phyloP scores from a whole-genome alignment of 2,329 filamentous ascomycete genomes.

The Penicillium decumbens region DNA sequence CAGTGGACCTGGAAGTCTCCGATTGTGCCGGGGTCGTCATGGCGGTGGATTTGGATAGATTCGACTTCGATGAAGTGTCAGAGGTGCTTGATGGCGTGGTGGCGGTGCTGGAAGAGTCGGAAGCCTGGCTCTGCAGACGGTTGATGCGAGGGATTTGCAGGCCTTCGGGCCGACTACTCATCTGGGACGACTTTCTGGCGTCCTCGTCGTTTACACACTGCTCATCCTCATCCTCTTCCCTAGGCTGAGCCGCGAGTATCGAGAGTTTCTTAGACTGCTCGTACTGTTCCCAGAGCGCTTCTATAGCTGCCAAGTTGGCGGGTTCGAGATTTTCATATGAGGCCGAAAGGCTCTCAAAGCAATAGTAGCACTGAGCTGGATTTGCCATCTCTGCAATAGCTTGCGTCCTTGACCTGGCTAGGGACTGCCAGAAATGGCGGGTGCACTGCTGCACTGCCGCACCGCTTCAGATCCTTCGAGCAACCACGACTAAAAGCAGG shows the following conservation, averaged over 20 bases:
- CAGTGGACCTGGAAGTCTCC: slow-evolving; percentile 31
- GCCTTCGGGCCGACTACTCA: slow-evolving; percentile 15
- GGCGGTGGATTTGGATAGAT: slow-evolving; percentile 38
- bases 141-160: slow-evolving; percentile 32
- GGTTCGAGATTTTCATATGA: slow-evolving; percentile 66
- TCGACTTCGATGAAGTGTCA: slow-evolving; percentile 46
- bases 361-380: slow-evolving; percentile 79
- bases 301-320: slow-evolving; percentile 63
- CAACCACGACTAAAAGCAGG: slow-evolving; percentile 1
- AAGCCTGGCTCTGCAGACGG: slow-evolving; percentile 35
- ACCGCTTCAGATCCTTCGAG: slow-evolving; percentile 8
- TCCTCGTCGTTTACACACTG: slow-evolving; percentile 28
- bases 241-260: slow-evolving; percentile 22
- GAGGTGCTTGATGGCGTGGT: slow-evolving; percentile 46
- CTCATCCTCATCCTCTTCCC: slow-evolving; percentile 29
- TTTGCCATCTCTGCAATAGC: slow-evolving; percentile 64
- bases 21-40: slow-evolving; percentile 45
- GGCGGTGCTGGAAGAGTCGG: slow-evolving; percentile 38
- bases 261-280: slow-evolving; percentile 40
- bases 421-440: background rate
- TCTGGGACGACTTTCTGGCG: slow-evolving; percentile 5
- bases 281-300: slow-evolving; percentile 62
- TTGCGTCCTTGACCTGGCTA: background rate
- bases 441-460: slow-evolving; percentile 1
- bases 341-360: slow-evolving; percentile 81